Evolutionary conservation across 768 basidiomycete species (phyloP).

Genomic region (Xanthoconium stramineum): DNA sequence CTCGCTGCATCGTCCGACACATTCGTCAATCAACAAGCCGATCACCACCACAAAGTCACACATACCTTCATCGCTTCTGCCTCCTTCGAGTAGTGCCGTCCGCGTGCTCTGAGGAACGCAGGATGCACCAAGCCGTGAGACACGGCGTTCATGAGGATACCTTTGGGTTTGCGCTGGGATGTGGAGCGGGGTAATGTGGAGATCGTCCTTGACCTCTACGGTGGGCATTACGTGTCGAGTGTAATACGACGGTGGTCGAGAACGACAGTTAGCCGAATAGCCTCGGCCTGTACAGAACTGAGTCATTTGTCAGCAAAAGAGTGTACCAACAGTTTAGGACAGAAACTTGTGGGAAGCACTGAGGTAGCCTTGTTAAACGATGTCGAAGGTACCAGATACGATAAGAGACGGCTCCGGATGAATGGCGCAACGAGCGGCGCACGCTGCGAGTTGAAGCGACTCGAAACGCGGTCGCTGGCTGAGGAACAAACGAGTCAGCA

Average conservation of each 20-base stretch:
- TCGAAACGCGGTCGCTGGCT: no score
- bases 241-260: neutral
- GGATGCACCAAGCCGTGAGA: no score
- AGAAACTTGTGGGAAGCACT: no score
- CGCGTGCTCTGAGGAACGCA: slow-evolving; percentile 75
- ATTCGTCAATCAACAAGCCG: neutral
- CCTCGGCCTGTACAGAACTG: no score
- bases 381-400: no score
- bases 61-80: slow-evolving; percentile 89
- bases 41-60: neutral
- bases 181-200: slow-evolving; percentile 58
- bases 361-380: no score
- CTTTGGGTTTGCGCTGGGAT: slow-evolving; percentile 75
- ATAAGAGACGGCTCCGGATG: no score
- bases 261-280: neutral
- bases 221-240: slow-evolving; percentile 17
- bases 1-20: slow-evolving; percentile 44
- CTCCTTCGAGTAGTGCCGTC: slow-evolving; percentile 86
- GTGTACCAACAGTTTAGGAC: no score
- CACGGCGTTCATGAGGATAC: slow-evolving; percentile 82
- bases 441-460: no score
- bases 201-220: slow-evolving; percentile 35
- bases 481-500: no score
- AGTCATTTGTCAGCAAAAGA: no score
- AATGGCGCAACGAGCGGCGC: no score